Evolutionary conservation across 345 rosid species (phyloP), one percentile per base, ranked within the genome.

Genomic region (Acer yangbiense): DNA sequence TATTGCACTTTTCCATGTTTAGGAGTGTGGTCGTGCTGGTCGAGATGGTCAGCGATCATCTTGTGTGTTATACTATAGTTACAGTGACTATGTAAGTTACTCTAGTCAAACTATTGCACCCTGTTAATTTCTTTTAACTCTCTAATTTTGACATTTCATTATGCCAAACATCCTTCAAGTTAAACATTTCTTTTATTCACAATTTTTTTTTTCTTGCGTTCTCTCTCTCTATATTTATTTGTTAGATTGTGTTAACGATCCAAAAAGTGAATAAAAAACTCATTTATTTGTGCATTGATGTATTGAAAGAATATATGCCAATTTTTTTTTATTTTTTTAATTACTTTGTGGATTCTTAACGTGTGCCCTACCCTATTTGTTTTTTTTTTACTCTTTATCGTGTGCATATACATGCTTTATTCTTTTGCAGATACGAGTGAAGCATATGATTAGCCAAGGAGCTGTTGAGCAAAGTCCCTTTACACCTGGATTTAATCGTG

Each of bases 1-100:
- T 82, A 54, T 64, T 81, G 23, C 57, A 52, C 46, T 71, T 74
- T 81, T 9, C 64, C 62, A 55, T 75, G 72, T 77, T 73, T 78
- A 96, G 99, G 99, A 96, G 85, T 96, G 99, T 21, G 99, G 99
- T 61, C 98, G 97, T 79, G 99, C 99, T 74, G 99, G 99, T 82
- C 88, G 99, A 84, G 99, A 96, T 82, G 99, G 97, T 58, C 97
- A 86, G 80, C 90, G 88, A 61, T 83, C 99, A 43, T 96, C 99
- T 74, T 96, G 99, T 78, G 86, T 96, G 72, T 80, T 96, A 87
- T 96, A 91, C 85, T 96, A 96, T 80, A 91, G 91, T 78, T 96
- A 96, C 85, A 86, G 94, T n/a, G 98, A 96, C 82, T 96, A 91
- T 82, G 99, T 96, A 88, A 90, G 97, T 79, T 80, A 17, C 72